Percentiles rank a stretch among this genome's conserved stretches.
These are phyloP conservation scores for Cicer cuneatum DNA, from an alignment of 306 rosid species.

Conservation along the genomic window DNA sequence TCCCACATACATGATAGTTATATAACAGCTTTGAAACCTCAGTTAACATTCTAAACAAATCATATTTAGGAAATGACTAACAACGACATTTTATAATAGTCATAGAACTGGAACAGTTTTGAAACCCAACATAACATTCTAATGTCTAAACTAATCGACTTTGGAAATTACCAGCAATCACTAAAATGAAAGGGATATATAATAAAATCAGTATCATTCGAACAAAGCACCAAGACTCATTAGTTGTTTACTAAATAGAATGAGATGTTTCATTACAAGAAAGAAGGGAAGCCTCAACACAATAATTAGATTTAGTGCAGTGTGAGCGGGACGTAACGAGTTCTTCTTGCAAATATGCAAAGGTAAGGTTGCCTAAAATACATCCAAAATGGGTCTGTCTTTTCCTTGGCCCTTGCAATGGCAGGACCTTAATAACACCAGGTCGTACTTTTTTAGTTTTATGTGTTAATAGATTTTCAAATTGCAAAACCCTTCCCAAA, in stretches of 20 bases:
- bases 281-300: neutral
- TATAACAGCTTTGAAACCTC: slow-evolving; percentile 27
- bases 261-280: slow-evolving; percentile 4
- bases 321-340: neutral
- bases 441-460: neutral
- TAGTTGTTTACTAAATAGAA: slow-evolving; percentile 1
- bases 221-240: neutral
- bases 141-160: neutral
- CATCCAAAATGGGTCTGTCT: neutral
- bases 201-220: neutral
- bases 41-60: neutral
- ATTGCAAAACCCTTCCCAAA: neutral
- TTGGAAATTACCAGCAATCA: neutral
- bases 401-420: neutral
- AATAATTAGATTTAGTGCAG: neutral
- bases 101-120: neutral
- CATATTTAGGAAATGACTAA: neutral
- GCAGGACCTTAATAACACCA: neutral
- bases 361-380: neutral
- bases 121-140: neutral
- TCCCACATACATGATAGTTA: slow-evolving; percentile 18
- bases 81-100: neutral
- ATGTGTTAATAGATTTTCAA: slow-evolving; percentile 9
- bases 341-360: neutral
- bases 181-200: neutral